phyloP scores from a whole-genome alignment of 1,284 basidiomycete genomes.

The Malassezia vespertilionis region DNA sequence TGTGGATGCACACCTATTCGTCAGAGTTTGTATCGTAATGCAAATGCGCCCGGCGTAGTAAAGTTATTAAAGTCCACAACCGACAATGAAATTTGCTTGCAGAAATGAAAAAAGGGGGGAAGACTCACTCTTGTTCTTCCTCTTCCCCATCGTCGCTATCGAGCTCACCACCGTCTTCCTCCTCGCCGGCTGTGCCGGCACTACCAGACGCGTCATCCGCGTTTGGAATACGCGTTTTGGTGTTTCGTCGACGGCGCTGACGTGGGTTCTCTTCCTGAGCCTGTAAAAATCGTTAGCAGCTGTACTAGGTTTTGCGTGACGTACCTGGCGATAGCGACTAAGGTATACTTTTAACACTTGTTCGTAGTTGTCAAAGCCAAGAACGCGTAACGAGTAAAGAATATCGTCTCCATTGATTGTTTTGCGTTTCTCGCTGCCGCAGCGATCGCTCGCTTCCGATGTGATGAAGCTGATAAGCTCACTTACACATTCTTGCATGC shows the following conservation, averaged over 20 bases:
- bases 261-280: constrained; percentile 17
- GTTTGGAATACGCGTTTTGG: constrained; percentile 7
- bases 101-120: too few relatives aligned
- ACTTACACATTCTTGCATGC: constrained; percentile 87
- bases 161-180: constrained; percentile 11
- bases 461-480: constrained; percentile 95
- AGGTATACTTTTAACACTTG: constrained; percentile 79
- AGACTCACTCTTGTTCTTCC: constrained; percentile 2
- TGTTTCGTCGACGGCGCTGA: constrained; percentile 14
- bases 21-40: too few relatives aligned
- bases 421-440: constrained; percentile 71
- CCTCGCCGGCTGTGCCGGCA: constrained; percentile 1
- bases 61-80: too few relatives aligned
- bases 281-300: too few relatives aligned
- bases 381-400: constrained; percentile 69
- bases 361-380: constrained; percentile 91
- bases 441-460: constrained; percentile 76
- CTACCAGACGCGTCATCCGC: background rate
- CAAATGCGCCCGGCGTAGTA: too few relatives aligned
- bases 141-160: constrained; percentile 17
- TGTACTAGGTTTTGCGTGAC: too few relatives aligned
- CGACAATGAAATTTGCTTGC: too few relatives aligned
- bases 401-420: constrained; percentile 78
- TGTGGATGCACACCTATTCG: too few relatives aligned
- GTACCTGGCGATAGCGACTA: constrained; percentile 56